Percentiles rank a stretch among this genome's conserved stretches.
These are phyloP conservation scores for Phytophthora sp. DNA, from an alignment of 352 stramenopile species.

Conservation along the genomic window DNA sequence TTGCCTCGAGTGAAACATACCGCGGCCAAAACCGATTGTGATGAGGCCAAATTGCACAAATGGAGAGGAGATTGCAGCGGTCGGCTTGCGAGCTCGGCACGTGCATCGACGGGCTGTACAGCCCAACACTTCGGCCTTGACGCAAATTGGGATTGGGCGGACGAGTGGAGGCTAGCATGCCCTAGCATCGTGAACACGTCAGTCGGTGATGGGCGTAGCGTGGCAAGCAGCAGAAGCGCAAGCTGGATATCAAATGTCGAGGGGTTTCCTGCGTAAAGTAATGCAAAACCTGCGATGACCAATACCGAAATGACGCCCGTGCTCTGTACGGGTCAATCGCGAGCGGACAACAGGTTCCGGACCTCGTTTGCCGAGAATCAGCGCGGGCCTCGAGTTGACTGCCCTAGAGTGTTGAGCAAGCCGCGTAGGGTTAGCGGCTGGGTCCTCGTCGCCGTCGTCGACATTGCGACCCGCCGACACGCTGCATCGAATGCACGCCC, in stretches of 20 bases:
- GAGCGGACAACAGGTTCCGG: constrained; percentile 18
- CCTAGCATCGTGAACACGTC: constrained; percentile 28
- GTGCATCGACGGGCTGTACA: constrained; percentile 3
- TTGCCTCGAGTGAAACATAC: constrained; percentile 8
- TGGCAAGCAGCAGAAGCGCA: constrained; percentile 26
- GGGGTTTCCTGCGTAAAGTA: background rate
- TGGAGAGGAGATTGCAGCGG: constrained; percentile 1
- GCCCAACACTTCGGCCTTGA: constrained; percentile 7
- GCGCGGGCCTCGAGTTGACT: background rate
- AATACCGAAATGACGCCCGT: constrained; percentile 2
- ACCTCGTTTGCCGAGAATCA: constrained; percentile 11
- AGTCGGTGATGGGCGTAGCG: constrained; percentile 17
- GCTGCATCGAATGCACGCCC: constrained; percentile 2
- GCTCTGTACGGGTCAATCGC: constrained; percentile 4
- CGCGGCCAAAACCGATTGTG: background rate
- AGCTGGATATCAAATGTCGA: constrained; percentile 12
- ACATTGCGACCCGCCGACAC: background rate
- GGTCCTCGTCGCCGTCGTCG: too few relatives aligned
- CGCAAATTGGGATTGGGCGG: constrained; percentile 13
- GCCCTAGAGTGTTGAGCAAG: too few relatives aligned
- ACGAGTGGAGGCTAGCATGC: constrained; percentile 16
- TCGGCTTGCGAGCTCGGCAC: background rate
- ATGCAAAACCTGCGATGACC: constrained; percentile 3
- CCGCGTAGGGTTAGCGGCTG: too few relatives aligned
- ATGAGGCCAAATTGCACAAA: constrained; percentile 12